Conservation (phyloP, 148 eudicot genomes). For the Rhododendron simsii region DNA sequence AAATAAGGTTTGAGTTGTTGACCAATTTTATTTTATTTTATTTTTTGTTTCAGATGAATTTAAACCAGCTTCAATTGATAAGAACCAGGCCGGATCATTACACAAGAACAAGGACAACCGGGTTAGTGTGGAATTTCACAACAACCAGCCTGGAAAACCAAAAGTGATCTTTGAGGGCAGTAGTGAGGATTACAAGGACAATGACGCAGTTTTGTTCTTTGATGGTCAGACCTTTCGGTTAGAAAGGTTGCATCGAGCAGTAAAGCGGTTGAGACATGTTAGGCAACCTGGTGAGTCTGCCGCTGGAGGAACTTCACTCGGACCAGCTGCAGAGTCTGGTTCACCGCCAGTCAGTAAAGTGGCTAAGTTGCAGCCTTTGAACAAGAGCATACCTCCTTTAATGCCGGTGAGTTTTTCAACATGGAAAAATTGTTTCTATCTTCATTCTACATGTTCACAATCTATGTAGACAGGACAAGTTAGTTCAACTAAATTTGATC, state of each 20-base stretch:
- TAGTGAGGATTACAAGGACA: constrained; percentile 84
- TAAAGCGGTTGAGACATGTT: constrained; percentile 77
- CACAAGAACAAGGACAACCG: constrained; percentile 80
- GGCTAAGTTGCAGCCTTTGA: constrained; percentile 33
- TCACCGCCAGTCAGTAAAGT: constrained; percentile 53
- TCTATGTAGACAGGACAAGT: background rate
- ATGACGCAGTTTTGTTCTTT: constrained; percentile 87
- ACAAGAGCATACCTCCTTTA: constrained; percentile 33
- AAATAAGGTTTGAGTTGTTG: background rate
- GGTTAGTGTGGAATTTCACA: constrained; percentile 69
- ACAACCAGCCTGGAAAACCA: constrained; percentile 77
- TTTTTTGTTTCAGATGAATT: constrained; percentile 63
- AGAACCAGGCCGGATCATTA: constrained; percentile 66
- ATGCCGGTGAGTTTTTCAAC: constrained; percentile 36
- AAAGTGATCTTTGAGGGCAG: constrained; percentile 76
- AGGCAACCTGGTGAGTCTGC: constrained; percentile 65
- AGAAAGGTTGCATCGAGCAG: constrained; percentile 80
- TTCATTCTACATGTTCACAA: background rate
- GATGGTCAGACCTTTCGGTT: constrained; percentile 70
- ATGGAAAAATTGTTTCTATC: background rate
- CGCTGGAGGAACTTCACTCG: constrained; percentile 29
- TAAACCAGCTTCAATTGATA: constrained; percentile 91
- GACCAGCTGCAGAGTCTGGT: constrained; percentile 33
- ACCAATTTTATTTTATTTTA: no score
- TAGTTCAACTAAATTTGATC: background rate